These are phyloP conservation scores for Eutrema salsugineum DNA, from an alignment of 441 rosid species.

Conservation along the genomic window DNA sequence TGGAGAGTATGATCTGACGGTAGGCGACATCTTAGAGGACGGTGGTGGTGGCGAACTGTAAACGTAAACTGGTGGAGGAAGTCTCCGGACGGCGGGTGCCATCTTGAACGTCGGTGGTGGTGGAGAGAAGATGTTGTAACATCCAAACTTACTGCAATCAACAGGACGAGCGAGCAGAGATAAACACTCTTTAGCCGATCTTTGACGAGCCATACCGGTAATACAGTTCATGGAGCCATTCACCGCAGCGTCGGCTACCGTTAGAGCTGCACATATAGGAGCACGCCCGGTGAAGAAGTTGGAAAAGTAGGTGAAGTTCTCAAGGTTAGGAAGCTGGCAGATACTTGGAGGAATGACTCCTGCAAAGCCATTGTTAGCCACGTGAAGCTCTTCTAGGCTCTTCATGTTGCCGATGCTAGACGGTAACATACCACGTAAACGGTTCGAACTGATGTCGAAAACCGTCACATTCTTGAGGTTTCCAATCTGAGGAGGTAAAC, in stretches of 20 bases:
- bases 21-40: slow-evolving; percentile 46
- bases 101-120: slow-evolving; percentile 33
- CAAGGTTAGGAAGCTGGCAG: slow-evolving; percentile 53
- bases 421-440: slow-evolving; percentile 48
- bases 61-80: slow-evolving; percentile 27
- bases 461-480: slow-evolving; percentile 51
- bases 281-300: slow-evolving; percentile 61
- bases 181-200: slow-evolving; percentile 47
- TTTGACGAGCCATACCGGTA: slow-evolving; percentile 40
- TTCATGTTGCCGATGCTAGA: slow-evolving; percentile 45
- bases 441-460: slow-evolving; percentile 56
- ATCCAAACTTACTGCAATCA: slow-evolving; percentile 51
- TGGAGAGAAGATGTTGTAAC: slow-evolving; percentile 26
- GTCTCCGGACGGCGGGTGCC: slow-evolving; percentile 27
- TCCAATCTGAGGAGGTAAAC: slow-evolving; percentile 64
- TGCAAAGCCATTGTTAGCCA: slow-evolving; percentile 52
- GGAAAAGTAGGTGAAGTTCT: slow-evolving; percentile 56
- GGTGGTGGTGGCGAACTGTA: slow-evolving; percentile 36
- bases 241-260: background rate
- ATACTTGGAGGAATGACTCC: slow-evolving; percentile 49
- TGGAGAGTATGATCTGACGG: slow-evolving; percentile 45
- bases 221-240: slow-evolving; percentile 50
- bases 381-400: slow-evolving; percentile 56
- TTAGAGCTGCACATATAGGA: slow-evolving; percentile 38
- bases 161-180: slow-evolving; percentile 45